Percentiles rank a stretch among this genome's conserved stretches.
Evolutionary conservation across 805 yeast species (phyloP).

Genomic region (Debaryomyces maramus): DNA sequence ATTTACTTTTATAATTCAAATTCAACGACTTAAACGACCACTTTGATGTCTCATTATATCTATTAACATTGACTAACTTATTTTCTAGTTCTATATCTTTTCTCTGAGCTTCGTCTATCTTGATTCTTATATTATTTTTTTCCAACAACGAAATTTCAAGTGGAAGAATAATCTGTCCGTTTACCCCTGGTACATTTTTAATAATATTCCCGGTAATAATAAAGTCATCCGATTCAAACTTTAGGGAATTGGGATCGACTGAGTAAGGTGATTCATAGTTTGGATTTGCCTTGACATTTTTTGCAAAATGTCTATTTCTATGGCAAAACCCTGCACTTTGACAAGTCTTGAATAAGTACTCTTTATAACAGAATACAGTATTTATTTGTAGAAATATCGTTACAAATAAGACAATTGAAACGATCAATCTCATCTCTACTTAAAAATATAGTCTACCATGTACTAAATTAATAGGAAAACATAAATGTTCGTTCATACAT

Average conservation of each 20-base stretch:
- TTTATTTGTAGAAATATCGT: neutral
- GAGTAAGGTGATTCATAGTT: constrained; percentile 21
- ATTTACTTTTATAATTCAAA: constrained; percentile 2
- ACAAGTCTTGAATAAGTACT: constrained; percentile 73
- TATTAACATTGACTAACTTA: constrained; percentile 31
- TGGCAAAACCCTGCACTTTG: constrained; percentile 80
- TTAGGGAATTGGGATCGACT: constrained; percentile 21
- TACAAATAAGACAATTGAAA: neutral
- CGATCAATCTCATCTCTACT: neutral
- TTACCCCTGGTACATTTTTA: constrained; percentile 34
- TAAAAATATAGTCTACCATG: neutral
- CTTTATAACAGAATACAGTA: constrained; percentile 47
- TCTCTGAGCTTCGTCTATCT: constrained; percentile 62
- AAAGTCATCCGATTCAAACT: constrained; percentile 19
- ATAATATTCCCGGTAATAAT: constrained; percentile 45
- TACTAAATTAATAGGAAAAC: neutral
- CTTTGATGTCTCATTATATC: constrained; percentile 60
- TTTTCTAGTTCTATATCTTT: constrained; percentile 18
- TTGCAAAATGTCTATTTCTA: constrained; percentile 71
- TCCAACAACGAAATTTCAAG: constrained; percentile 57
- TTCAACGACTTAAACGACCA: constrained; percentile 51
- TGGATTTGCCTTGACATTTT: constrained; percentile 13
- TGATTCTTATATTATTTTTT: constrained; percentile 59
- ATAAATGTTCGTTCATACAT: too few species aligned
- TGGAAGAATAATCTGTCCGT: constrained; percentile 44